Percentiles rank a stretch among this genome's conserved stretches.
Evolutionary conservation across 2,329 filamentous ascomycete genomes (phyloP).

Genomic region (Paracorniculantispora psalliotae): DNA sequence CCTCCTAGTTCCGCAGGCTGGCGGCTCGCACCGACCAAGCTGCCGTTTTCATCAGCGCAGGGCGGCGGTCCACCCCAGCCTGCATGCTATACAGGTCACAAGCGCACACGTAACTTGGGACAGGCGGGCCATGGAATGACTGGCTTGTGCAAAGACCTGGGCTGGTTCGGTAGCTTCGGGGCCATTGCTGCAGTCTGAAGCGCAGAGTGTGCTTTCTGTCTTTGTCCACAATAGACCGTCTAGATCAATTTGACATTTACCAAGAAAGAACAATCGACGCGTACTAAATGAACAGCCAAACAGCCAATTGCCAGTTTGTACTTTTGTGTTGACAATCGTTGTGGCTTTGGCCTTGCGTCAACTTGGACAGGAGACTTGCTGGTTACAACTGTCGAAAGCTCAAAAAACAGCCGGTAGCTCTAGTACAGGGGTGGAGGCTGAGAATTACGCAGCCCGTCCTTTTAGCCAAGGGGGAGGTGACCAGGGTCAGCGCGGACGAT

Average conservation of each 20-base stretch:
- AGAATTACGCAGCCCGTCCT: background rate
- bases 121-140: background rate
- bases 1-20: background rate
- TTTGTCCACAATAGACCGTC: too few relatives aligned
- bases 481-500: background rate
- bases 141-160: background rate
- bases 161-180: background rate
- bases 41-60: background rate
- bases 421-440: background rate
- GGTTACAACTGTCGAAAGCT: background rate
- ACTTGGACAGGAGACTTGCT: too few relatives aligned
- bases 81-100: slow-evolving; percentile 4
- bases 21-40: background rate
- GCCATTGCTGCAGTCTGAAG: too few relatives aligned
- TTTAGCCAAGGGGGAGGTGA: background rate
- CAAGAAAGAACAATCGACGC: too few relatives aligned
- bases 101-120: background rate
- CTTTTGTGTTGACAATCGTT: too few relatives aligned
- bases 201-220: too few relatives aligned
- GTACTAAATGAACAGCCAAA: too few relatives aligned
- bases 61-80: background rate
- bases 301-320: too few relatives aligned
- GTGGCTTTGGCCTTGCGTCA: too few relatives aligned
- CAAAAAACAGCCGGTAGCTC: background rate
- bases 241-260: too few relatives aligned